Conservation (phyloP, 2,329 filamentous ascomycete species). For the Epichloe brachyelytri region DNA sequence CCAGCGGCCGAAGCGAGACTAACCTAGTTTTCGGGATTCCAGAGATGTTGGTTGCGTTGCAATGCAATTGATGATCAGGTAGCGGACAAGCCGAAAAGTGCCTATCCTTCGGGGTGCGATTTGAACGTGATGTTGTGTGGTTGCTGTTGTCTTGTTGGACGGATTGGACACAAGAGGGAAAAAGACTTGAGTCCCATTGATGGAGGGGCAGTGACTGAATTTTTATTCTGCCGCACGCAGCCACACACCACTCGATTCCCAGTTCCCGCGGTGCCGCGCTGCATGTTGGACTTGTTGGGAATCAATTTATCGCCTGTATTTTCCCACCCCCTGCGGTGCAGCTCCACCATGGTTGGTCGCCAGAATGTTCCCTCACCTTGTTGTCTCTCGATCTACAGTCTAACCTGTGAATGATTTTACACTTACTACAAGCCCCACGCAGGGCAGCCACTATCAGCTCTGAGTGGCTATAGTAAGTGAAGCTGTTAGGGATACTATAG, state of each 20-base stretch:
- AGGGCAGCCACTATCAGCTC: too few species aligned
- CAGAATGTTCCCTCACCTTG: not conserved
- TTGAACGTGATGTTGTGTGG: not conserved
- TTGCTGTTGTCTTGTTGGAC: not conserved
- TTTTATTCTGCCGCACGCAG: constrained; percentile 2
- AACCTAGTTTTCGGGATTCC: constrained; percentile 2
- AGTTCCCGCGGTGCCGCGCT: not conserved
- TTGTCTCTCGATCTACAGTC: not conserved
- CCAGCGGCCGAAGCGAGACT: constrained; percentile 6
- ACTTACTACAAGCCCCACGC: too few species aligned
- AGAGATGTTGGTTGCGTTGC: constrained; percentile 2
- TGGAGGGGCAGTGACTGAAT: constrained; percentile 1
- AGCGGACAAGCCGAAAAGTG: not conserved
- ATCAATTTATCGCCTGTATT: not conserved
- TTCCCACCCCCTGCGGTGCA: not conserved
- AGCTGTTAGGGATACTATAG: too few species aligned
- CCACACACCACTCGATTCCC: not conserved
- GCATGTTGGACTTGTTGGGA: too few species aligned
- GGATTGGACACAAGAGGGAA: too few species aligned
- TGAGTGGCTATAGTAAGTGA: too few species aligned
- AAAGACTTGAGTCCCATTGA: too few species aligned
- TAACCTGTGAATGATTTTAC: too few species aligned
- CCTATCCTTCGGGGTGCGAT: not conserved
- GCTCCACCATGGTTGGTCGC: not conserved
- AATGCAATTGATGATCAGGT: not conserved